phyloP scores from a whole-genome alignment of 1,284 basidiomycete species.

The Hypsizygus ulmarius region DNA sequence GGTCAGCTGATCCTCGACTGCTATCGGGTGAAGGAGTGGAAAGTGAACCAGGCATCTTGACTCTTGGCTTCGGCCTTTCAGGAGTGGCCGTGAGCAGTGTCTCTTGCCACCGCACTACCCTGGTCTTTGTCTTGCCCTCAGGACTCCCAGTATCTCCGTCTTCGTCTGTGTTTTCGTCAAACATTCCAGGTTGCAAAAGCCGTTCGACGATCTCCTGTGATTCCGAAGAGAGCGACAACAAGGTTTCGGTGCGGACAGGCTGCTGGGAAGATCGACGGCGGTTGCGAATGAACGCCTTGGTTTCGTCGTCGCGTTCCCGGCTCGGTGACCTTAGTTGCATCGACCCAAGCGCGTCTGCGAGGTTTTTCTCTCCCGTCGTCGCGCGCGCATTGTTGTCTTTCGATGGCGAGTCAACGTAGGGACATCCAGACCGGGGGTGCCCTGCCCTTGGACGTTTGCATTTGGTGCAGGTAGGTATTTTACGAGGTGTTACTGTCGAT shows the following conservation, averaged over 20 bases:
- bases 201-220: conserved; percentile 35
- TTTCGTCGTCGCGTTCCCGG: conserved; percentile 26
- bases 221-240: conserved; percentile 38
- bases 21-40: conserved; percentile 40
- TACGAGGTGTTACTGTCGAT: conserved; percentile 36
- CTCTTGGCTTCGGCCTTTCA: conserved; percentile 18
- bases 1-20: conserved; percentile 32
- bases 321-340: conserved; percentile 32
- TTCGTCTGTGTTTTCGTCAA: conserved; percentile 26
- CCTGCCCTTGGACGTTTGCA: conserved; percentile 52
- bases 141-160: conserved; percentile 14
- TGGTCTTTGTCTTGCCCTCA: conserved; percentile 15
- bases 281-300: conserved; percentile 25
- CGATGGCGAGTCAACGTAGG: conserved; percentile 33
- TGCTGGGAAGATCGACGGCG: conserved; percentile 27
- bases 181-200: conserved; percentile 35
- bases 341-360: conserved; percentile 35
- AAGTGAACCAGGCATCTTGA: conserved; percentile 54
- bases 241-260: conserved; percentile 25
- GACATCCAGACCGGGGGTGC: conserved; percentile 59
- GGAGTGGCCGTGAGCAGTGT: conserved; percentile 17
- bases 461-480: conserved; percentile 47
- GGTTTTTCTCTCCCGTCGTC: conserved; percentile 18
- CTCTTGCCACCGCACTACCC: conserved; percentile 36
- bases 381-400: conserved; percentile 14